Base-by-base conservation (phyloP, 352 stramenopile species). In the Phytophthora idaei region DNA sequence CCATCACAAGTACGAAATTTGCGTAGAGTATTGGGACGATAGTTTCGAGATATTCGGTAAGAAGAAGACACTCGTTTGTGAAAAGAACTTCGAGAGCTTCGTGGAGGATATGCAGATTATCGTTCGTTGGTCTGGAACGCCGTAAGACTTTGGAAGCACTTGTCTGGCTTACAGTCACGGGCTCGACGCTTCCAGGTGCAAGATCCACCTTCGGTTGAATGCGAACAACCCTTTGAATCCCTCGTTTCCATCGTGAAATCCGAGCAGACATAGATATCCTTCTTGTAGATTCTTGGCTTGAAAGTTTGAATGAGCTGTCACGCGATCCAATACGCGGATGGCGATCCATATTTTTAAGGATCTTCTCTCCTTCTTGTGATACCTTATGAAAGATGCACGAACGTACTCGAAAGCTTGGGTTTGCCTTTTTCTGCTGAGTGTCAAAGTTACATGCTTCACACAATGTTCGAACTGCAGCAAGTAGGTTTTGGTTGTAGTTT, bases 11-110 rank as follows among this genome's bases (percentile, higher is more conserved):
- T 6, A 27, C 5, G n/a, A 21, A 25, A 21, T 47, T 47, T 27
- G 41, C 41, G 41, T 27, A 27, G 1, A 47, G 41, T 28, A 27
- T 11, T 9, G 5, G 41, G 8, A 47, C 41, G 8, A 27, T 28
- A 47, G 41, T 47, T 47, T 21, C n/a, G n/a, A 47, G 41, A 47
- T 47, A 47, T 4, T 47, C 41, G 5, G 41, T 47, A 47, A 47
- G 41, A 28, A 45, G 10, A 45, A 45, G 15, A 27, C 14, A 47
- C 41, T 47, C 41, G n/a, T 21, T 25, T 11, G 41, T 47, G 41
- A 47, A 47, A 9, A 47, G n/a, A 27, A 47, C n/a, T 47, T 47
- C 41, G n/a, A 28, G 41, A 27, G 41, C 5, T 47, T 47, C 41
- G 41, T 14, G 41, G 15, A 42, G 41, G n/a, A 47, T 47, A 27